Conservation (phyloP, 1,284 basidiomycete genomes). For the Microbotryomycetes sp. region DNA sequence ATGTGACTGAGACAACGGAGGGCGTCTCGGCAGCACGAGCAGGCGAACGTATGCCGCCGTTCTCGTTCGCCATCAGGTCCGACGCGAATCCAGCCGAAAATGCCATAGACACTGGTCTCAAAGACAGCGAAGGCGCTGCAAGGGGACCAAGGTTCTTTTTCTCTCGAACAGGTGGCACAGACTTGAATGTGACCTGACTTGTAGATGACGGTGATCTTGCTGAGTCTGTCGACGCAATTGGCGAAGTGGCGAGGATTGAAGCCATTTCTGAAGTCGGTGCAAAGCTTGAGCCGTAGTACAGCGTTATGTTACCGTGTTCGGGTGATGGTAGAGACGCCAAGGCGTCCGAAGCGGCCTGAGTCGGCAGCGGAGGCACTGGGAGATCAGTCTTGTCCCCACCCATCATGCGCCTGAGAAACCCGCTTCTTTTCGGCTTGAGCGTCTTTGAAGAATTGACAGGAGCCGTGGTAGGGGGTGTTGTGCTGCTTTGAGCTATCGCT, state of each 20-base stretch:
- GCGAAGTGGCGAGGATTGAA: too few relatives aligned
- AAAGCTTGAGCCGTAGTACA: not conserved
- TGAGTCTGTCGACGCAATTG: too few relatives aligned
- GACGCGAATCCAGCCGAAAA: conserved; percentile 29
- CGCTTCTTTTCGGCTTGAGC: conserved; percentile 28
- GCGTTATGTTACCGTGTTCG: not conserved
- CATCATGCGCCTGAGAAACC: conserved; percentile 33
- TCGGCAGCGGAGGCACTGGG: not conserved
- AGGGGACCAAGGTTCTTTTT: too few relatives aligned
- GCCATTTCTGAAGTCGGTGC: too few relatives aligned
- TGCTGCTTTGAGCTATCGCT: too few relatives aligned
- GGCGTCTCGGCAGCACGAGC: not conserved
- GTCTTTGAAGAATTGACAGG: not conserved
- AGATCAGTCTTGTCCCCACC: conserved; percentile 13
- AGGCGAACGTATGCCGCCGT: not conserved
- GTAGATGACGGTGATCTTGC: too few relatives aligned
- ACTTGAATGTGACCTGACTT: too few relatives aligned
- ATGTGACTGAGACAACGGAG: not conserved
- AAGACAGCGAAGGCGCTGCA: conserved; percentile 22
- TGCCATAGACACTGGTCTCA: conserved; percentile 33
- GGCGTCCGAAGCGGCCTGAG: not conserved
- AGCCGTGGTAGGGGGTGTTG: not conserved
- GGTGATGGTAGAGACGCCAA: not conserved
- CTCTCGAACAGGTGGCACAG: too few relatives aligned
- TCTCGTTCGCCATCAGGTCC: conserved; percentile 19